phyloP scores from a whole-genome alignment of 495 filamentous ascomycete species.

The Daldinia caldariorum region DNA sequence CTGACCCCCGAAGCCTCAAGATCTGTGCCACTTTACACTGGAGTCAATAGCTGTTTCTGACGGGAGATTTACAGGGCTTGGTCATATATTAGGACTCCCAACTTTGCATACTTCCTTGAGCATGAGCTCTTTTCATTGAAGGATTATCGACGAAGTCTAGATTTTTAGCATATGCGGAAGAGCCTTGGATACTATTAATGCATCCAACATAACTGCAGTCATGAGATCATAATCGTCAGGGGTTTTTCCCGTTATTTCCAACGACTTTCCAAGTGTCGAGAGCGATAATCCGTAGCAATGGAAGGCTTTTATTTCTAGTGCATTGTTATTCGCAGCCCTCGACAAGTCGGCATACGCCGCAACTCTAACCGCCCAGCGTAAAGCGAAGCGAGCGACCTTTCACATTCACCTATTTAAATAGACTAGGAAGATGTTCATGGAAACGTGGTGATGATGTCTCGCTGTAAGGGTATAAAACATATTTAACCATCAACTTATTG shows the following conservation, averaged over 20 bases:
- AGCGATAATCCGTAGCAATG: constrained; percentile 50
- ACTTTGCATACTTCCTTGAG: constrained; percentile 41
- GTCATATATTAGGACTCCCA: background rate
- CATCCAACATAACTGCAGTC: constrained; percentile 51
- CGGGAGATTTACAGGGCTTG: background rate
- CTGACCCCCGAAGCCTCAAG: constrained; percentile 44
- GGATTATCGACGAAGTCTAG: constrained; percentile 38
- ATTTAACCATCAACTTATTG: constrained; percentile 47
- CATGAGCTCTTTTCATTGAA: constrained; percentile 41
- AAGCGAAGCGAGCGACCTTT: constrained; percentile 47
- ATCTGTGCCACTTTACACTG: constrained; percentile 46
- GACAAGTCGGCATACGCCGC: constrained; percentile 48
- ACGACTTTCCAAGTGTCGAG: constrained; percentile 42
- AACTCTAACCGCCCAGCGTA: constrained; percentile 51
- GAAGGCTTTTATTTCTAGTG: constrained; percentile 39
- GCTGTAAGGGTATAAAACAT: constrained; percentile 51
- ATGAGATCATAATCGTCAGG: constrained; percentile 52
- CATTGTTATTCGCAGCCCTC: constrained; percentile 29
- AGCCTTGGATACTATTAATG: constrained; percentile 46
- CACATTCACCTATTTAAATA: constrained; percentile 49
- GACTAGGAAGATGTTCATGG: constrained; percentile 48
- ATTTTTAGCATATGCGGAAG: constrained; percentile 2
- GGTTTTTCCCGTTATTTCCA: constrained; percentile 30
- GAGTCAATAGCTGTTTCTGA: background rate
- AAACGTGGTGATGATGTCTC: constrained; percentile 49